phyloP scores from a whole-genome alignment of 139 green algal species.

The Yamagishiella unicocca region DNA sequence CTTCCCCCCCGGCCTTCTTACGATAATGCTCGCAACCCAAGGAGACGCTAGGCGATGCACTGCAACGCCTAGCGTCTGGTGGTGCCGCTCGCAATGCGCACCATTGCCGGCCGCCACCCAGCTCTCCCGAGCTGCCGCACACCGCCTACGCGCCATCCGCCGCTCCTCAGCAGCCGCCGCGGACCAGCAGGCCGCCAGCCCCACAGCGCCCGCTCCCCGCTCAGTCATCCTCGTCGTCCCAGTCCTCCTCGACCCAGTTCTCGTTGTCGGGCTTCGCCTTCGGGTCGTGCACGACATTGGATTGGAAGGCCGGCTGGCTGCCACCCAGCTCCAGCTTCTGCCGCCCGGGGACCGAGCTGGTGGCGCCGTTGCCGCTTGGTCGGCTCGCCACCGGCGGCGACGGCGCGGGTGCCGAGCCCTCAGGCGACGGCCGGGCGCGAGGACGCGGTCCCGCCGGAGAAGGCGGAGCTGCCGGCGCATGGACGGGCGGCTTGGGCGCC shows the following conservation, averaged over 20 bases:
- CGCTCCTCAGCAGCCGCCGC: too few relatives aligned
- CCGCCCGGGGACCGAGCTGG: neutral
- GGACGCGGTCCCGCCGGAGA: neutral
- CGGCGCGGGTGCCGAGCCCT: neutral
- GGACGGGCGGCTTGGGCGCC: neutral
- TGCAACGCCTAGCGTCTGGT: too few relatives aligned
- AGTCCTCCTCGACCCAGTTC: conserved; percentile 38
- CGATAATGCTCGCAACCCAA: too few relatives aligned
- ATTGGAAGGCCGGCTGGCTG: neutral
- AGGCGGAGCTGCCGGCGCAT: neutral
- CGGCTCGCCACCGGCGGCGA: neutral
- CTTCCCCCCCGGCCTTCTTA: too few relatives aligned
- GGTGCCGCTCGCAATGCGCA: too few relatives aligned
- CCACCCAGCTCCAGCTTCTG: neutral
- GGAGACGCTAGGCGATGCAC: too few relatives aligned
- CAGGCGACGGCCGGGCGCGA: neutral
- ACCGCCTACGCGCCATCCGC: too few relatives aligned
- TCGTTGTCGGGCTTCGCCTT: neutral
- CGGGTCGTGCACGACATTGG: conserved; percentile 37
- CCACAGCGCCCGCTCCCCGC: neutral
- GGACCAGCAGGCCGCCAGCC: too few relatives aligned
- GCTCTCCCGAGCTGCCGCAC: too few relatives aligned
- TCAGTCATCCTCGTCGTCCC: conserved; percentile 31
- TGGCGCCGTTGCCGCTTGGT: neutral
- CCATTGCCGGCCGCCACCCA: too few relatives aligned